Conservation (phyloP, 2,329 filamentous ascomycete species). For the Gremmenia infestans region DNA sequence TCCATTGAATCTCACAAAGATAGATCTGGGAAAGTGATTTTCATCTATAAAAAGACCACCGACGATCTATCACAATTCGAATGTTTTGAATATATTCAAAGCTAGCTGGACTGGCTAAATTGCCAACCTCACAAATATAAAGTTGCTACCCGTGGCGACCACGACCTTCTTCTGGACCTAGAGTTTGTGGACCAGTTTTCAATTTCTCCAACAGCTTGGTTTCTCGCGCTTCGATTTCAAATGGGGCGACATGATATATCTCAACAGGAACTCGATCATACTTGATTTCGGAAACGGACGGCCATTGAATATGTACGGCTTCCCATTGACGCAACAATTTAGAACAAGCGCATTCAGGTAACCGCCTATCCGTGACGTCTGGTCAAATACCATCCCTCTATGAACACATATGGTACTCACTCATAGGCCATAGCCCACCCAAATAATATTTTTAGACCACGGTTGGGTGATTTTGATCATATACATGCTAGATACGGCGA, state of each 20-base stretch:
- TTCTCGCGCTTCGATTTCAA: neutral
- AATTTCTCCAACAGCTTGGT: no score
- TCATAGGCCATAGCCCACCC: neutral
- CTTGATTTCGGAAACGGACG: neutral
- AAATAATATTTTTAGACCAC: neutral
- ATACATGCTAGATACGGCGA: neutral
- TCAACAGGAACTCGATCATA: neutral
- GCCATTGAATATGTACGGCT: neutral
- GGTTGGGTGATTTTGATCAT: neutral
- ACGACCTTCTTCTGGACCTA: neutral
- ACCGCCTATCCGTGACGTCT: neutral
- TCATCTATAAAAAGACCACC: neutral
- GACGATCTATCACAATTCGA: neutral
- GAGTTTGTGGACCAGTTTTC: neutral
- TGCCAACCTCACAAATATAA: slow-evolving; percentile 17
- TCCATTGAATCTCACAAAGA: no score
- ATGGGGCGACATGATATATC: neutral
- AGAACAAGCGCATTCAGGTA: neutral
- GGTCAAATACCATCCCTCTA: no score
- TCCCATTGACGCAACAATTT: neutral
- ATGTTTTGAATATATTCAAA: neutral
- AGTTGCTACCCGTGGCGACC: neutral
- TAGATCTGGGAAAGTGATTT: no score
- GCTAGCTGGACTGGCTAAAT: slow-evolving; percentile 12
- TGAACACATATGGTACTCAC: neutral